phyloP scores from a whole-genome alignment of 345 rosid genomes.

The Populus deltoides region DNA sequence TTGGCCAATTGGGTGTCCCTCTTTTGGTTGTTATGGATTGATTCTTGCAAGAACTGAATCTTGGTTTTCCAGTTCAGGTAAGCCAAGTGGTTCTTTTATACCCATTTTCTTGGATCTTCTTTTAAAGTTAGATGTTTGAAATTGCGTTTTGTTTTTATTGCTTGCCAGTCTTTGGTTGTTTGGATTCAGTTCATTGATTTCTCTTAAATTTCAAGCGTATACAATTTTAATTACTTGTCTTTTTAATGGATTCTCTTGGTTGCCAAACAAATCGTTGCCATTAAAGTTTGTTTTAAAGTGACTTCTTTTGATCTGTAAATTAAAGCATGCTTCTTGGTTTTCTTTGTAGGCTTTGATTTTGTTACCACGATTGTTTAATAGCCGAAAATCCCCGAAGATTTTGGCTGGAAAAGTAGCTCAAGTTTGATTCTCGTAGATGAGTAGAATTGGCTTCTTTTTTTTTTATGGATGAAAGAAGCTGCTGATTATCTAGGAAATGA shows the following conservation, averaged over 20 bases:
- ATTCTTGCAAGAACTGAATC: constrained; percentile 16
- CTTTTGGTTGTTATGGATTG: constrained; percentile 18
- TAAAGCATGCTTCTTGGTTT: constrained; percentile 5
- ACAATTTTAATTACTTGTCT: not conserved
- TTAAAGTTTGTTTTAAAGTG: not conserved
- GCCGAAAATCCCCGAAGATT: not conserved
- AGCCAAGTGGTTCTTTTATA: constrained; percentile 11
- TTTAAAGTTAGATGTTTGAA: not conserved
- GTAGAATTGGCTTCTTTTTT: constrained; percentile 17
- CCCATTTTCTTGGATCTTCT: constrained; percentile 26
- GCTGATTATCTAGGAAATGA: constrained; percentile 51
- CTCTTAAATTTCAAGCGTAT: not conserved
- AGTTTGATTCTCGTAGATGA: constrained; percentile 12
- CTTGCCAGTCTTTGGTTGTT: constrained; percentile 1
- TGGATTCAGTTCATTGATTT: not conserved
- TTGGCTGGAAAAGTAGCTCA: constrained; percentile 6
- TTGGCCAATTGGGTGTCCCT: constrained; percentile 19
- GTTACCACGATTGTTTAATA: not conserved
- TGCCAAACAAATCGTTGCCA: constrained; percentile 1
- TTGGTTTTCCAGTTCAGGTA: constrained; percentile 30
- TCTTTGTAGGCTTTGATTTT: constrained; percentile 19
- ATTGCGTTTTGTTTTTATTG: not conserved
- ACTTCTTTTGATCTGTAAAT: not conserved
- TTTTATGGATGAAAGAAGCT: constrained; percentile 32
- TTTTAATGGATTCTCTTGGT: not conserved